Evolutionary conservation across 169 alveolate species (phyloP).

Genomic region (Plasmodium knowlesi): DNA sequence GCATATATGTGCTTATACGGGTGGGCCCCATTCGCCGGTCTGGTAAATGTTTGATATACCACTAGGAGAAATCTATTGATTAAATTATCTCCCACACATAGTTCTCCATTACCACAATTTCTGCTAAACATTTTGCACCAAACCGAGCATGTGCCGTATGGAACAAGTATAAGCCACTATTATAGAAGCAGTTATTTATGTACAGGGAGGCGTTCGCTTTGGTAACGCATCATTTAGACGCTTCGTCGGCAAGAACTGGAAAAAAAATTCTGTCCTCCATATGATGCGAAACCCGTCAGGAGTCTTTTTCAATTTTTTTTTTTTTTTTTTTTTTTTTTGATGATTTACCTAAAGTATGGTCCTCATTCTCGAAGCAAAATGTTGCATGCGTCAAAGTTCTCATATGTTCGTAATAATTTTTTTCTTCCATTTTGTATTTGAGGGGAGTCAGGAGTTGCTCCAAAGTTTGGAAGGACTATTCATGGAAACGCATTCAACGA

Average conservation of each 20-base stretch:
- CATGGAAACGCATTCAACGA: background rate
- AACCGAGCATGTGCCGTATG: background rate
- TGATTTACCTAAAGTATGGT: constrained; percentile 85
- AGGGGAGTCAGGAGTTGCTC: background rate
- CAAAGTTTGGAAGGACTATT: background rate
- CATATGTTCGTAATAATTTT: constrained; percentile 42
- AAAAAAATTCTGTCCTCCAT: background rate
- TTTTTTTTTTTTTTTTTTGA: background rate
- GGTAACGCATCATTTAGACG: background rate
- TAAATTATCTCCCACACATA: background rate
- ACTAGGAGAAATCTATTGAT: background rate
- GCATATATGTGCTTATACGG: background rate
- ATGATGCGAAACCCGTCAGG: background rate
- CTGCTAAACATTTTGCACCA: background rate
- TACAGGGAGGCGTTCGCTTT: background rate
- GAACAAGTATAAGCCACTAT: background rate
- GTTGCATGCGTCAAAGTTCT: constrained; percentile 76
- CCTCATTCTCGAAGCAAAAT: constrained; percentile 87
- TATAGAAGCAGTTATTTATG: background rate
- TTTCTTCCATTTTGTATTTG: constrained; percentile 42
- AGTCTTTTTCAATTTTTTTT: background rate
- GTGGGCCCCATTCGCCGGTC: background rate
- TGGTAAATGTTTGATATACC: background rate
- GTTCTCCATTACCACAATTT: background rate
- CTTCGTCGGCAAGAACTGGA: background rate